phyloP scores from a whole-genome alignment of 805 yeast genomes.

The Candida verbasci region DNA sequence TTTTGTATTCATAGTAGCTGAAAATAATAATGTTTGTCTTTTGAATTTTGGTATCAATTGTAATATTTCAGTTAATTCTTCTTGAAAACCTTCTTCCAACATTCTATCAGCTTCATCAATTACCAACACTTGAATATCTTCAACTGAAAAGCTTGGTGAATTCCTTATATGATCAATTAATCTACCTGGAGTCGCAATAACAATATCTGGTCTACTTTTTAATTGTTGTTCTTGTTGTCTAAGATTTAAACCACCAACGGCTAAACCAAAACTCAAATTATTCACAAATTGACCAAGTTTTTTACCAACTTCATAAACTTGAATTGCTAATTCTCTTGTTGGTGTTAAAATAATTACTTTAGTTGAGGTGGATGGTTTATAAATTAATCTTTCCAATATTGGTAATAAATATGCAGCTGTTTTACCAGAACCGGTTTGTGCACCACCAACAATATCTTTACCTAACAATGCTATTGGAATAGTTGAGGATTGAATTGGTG shows the following conservation, averaged over 20 bases:
- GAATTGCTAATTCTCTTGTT: conserved; percentile 96
- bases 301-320: conserved; percentile 89
- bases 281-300: conserved; percentile 74
- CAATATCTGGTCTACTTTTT: conserved; percentile 90
- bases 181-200: conserved; percentile 98
- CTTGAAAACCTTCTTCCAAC: conserved; percentile 98
- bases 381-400: conserved; percentile 84
- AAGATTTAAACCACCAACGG: conserved; percentile 96
- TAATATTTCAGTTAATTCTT: conserved; percentile 86
- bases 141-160: conserved; percentile 89
- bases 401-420: conserved; percentile 99
- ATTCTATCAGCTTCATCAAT: too few species aligned
- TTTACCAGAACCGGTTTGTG: conserved; percentile 99
- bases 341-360: conserved; percentile 91
- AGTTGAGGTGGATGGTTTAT: conserved; percentile 85
- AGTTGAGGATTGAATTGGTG: conserved; percentile 90
- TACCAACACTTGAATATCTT: conserved; percentile 85
- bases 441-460: conserved; percentile 97
- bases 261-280: conserved; percentile 82
- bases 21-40: conserved; percentile 89
- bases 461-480: conserved; percentile 93
- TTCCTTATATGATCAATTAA: conserved; percentile 95
- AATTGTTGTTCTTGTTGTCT: conserved; percentile 95
- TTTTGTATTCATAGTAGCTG: conserved; percentile 97
- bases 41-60: conserved; percentile 75